Percentiles rank a stretch among this genome's conserved stretches.
Evolutionary conservation across 169 alveolate genomes (phyloP).

Genomic region (Amoebophrya sp.): DNA sequence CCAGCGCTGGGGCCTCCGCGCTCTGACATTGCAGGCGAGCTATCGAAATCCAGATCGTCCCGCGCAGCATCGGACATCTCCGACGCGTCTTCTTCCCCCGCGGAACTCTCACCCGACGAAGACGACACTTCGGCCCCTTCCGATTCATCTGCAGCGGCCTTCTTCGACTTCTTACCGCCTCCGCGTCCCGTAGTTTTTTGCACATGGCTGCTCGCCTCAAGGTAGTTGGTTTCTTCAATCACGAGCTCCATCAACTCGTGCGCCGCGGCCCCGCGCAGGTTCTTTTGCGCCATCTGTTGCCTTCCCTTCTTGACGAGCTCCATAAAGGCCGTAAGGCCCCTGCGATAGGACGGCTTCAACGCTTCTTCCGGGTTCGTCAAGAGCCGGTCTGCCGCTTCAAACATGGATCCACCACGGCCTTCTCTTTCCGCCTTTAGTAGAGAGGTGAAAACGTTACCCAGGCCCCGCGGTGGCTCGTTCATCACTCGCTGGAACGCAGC

Average conservation of each 20-base stretch:
- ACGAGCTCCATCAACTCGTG: not conserved
- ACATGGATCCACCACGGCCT: not conserved
- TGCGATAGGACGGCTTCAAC: not conserved
- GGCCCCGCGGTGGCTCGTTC: not conserved
- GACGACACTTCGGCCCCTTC: no score
- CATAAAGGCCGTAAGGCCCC: not conserved
- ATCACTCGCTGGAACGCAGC: not conserved
- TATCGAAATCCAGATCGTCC: not conserved
- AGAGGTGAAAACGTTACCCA: not conserved
- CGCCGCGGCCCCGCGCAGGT: not conserved
- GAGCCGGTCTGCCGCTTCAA: not conserved
- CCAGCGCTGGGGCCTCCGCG: no score
- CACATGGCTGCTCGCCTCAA: not conserved
- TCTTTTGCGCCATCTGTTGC: not conserved
- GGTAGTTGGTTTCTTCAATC: not conserved
- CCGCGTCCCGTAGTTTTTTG: not conserved
- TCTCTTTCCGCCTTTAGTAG: not conserved
- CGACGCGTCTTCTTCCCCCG: not conserved
- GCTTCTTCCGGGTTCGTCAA: not conserved
- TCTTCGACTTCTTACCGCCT: not conserved
- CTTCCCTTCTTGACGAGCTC: not conserved
- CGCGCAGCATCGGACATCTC: not conserved
- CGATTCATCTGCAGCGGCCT: not conserved
- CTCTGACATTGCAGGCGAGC: no score
- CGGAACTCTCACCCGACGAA: no score